Percentiles rank a stretch among this genome's conserved stretches.
Evolutionary conservation across 73 alveolate species (phyloP).

Genomic region (Tetrahymena borealis): DNA sequence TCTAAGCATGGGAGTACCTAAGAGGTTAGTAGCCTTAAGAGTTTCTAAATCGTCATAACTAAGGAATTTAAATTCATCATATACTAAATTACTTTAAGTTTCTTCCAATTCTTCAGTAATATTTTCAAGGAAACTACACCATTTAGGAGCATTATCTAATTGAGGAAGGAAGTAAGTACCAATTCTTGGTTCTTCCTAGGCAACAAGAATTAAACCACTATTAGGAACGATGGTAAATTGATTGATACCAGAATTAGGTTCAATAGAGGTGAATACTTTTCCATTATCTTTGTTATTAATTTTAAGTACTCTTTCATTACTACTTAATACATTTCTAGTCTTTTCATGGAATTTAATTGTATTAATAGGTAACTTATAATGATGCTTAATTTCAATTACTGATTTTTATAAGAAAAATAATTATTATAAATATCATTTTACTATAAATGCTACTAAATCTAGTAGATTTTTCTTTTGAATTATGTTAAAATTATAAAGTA

Average conservation of each 20-base stretch:
- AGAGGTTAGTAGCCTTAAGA: constrained; percentile 37
- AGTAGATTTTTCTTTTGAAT: not conserved
- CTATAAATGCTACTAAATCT: no score
- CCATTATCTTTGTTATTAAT: constrained; percentile 59
- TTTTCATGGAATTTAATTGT: constrained; percentile 51
- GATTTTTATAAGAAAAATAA: constrained; percentile 19
- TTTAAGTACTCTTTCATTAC: constrained; percentile 63
- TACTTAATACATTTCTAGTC: constrained; percentile 8
- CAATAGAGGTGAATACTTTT: constrained; percentile 58
- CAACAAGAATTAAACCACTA: constrained; percentile 63
- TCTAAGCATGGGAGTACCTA: constrained; percentile 68
- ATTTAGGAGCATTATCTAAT: constrained; percentile 73
- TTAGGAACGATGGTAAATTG: constrained; percentile 54
- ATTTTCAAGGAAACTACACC: constrained; percentile 76
- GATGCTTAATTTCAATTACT: constrained; percentile 49
- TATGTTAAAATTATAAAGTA: not conserved
- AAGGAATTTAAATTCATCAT: constrained; percentile 74
- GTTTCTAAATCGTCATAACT: constrained; percentile 65
- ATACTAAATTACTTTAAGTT: constrained; percentile 34
- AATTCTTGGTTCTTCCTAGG: constrained; percentile 67
- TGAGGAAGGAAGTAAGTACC: constrained; percentile 72
- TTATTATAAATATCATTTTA: constrained; percentile 20
- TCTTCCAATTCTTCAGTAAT: constrained; percentile 72
- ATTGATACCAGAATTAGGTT: constrained; percentile 67
- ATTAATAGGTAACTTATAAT: constrained; percentile 63